Evolutionary conservation across 768 basidiomycete species (phyloP), one percentile per base, ranked within the genome.

Genomic region (Tubosaeta sp.): DNA sequence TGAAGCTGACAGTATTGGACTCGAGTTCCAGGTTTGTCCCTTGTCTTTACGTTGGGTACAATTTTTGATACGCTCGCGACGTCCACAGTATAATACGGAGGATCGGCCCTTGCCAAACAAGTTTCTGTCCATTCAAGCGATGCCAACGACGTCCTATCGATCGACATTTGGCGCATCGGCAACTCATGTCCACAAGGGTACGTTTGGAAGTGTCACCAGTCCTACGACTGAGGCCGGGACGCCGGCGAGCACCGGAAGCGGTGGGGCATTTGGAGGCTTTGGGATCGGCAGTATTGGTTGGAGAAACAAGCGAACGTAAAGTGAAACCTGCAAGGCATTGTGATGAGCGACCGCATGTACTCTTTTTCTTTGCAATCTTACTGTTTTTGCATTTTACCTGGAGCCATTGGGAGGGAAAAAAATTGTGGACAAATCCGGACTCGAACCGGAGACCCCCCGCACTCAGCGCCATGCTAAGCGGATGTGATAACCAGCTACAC

Each of bases 21-120:
- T 95, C 14, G 91, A 95, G 68, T 95, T 94, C 74, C 91, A 95
- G 79, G 91, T 91, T 52, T 33, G 79, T 65, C 6, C 2, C 43
- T 51, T 54, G 37, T 6, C 7, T 39, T 50, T 47, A 32, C 16
- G 6, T 34, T 16, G 34, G 48, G 32, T 35, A 46, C 37, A 22
- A 39, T 43, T 17, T 17, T 49, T 48, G 25, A 44, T 43, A 34
- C 5, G n/a, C 14, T 22, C 26, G 4, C 39, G 33, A 13, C 33
- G 14, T 42, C 11, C 32, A 10, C 61, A 91, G 88, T 92, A 84
- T 59, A 91, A 94, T 65, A 88, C 84, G n/a, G 91, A 93, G 50
- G 90, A 92, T 59, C 79, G 87, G 27, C 91, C 91, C 2, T 77
- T 80, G 6, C 82, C 83, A 1, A 88, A 88, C 71, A 91, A 89